These are phyloP conservation scores for Yamagishiella unicocca DNA, from an alignment of 139 green algal species.

Conservation along the genomic window DNA sequence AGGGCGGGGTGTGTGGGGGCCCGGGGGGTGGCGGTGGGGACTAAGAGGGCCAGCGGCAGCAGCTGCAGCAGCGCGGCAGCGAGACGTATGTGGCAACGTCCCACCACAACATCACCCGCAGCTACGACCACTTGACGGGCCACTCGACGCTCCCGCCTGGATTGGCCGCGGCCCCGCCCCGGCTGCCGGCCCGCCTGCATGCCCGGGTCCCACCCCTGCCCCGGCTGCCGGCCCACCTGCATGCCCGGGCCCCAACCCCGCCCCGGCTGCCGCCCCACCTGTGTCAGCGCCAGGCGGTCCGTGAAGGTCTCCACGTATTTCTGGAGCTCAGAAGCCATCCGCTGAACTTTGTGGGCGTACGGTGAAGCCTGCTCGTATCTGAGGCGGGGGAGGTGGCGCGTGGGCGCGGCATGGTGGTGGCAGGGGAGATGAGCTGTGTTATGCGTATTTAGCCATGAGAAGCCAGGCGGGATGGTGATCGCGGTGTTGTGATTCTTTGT, in stretches of 20 bases:
- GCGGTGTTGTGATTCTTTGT: too few species aligned
- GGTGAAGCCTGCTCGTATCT: constrained; percentile 10
- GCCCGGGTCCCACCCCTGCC: background rate
- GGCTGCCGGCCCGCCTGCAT: too few species aligned
- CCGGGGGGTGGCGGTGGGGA: too few species aligned
- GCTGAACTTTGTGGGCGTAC: constrained; percentile 27
- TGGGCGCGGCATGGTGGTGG: too few species aligned
- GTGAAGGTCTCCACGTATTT: constrained; percentile 7
- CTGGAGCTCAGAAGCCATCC: constrained; percentile 27
- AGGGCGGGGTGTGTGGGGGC: constrained; percentile 64
- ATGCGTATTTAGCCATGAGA: too few species aligned
- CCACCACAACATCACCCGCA: background rate
- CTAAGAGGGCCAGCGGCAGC: too few species aligned
- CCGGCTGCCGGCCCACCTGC: constrained; percentile 1
- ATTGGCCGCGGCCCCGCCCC: background rate
- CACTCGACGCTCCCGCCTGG: too few species aligned
- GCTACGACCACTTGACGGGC: too few species aligned
- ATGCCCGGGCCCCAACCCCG: background rate
- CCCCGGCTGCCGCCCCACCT: background rate
- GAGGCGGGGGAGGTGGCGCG: background rate
- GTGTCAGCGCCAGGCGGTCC: constrained; percentile 21
- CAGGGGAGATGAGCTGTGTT: too few species aligned
- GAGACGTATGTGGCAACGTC: too few species aligned
- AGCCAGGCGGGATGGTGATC: too few species aligned
- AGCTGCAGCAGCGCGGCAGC: too few species aligned